Evolutionary conservation across 768 basidiomycete genomes (phyloP), one percentile per base, ranked within the genome.

Genomic region (Pleurotus tuber-regium): DNA sequence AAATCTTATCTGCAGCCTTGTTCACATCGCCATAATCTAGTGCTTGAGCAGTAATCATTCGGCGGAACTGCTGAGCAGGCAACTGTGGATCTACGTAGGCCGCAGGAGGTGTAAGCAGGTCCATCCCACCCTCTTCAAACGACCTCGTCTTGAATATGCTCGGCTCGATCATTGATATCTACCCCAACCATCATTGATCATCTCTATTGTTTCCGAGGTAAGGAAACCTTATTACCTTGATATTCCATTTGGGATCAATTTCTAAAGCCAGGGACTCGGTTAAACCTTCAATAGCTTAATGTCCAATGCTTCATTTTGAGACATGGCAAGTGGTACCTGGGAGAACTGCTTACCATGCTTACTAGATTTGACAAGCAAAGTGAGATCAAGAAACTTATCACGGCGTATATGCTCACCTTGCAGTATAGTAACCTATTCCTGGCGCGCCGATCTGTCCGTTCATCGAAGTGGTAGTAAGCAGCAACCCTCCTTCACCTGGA

Each of bases 161-260:
- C 8, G 33, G 33, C 14, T 39, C 16, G n/a, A 53, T 25, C 12
- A 35, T 31, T 12, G 28, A 31, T 7, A 48, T 36, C 33, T 28
- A 14, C 29, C 16, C 11, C 9, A 7, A 10, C 26, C 11, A 12
- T 42, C 26, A 18, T 24, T 42, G 8, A 4, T 24, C 10, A 2
- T 21, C 26, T 10, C 9, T 6, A 19, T 11, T 31, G 30, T 14
- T 19, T n/a, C n/a, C 18, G 11, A 24, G 6, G 36, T 18, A n/a
- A 11, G 5, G 12, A 6, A 16, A 10, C 26, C 26, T 25, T 11
- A 42, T 11, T 30, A 40, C 39, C 25, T 56, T 44, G 24, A 71
- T 70, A 43, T 71, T 73, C 70, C 72, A 74, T 11, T 43, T 50
- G 1, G 69, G 69, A 19, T 66, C 59, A 5, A 74, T 10, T 39